These are phyloP conservation scores for Verbascum thapsus DNA, from an alignment of 257 asterid species.

Conservation along the genomic window DNA sequence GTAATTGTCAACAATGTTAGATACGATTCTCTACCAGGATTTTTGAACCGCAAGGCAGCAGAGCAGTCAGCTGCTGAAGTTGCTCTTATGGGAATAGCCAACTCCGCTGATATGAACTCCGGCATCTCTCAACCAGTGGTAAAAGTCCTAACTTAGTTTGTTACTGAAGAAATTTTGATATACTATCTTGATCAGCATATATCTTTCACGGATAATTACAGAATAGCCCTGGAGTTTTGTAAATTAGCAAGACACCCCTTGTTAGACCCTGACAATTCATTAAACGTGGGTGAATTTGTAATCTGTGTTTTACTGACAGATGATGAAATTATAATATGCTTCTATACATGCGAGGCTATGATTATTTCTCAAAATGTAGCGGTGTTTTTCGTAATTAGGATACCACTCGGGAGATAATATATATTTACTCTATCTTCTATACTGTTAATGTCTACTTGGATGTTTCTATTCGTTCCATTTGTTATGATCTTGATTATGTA, in stretches of 20 bases:
- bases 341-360: too few relatives aligned
- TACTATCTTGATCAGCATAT: too few relatives aligned
- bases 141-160: slow-evolving; percentile 25
- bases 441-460: not conserved
- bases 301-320: too few relatives aligned
- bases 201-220: too few relatives aligned
- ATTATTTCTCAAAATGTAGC: too few relatives aligned
- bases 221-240: too few relatives aligned
- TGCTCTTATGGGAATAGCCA: slow-evolving; percentile 70
- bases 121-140: slow-evolving; percentile 87
- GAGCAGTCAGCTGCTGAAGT: slow-evolving; percentile 99
- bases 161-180: not conserved
- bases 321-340: too few relatives aligned
- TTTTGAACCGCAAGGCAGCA: slow-evolving; percentile 89
- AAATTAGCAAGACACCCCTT: too few relatives aligned
- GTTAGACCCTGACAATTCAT: too few relatives aligned
- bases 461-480: not conserved
- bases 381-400: too few relatives aligned
- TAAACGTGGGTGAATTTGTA: too few relatives aligned
- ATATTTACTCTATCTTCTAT: not conserved
- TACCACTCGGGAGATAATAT: too few relatives aligned
- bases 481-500: not conserved
- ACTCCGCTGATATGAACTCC: slow-evolving; percentile 41
- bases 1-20: slow-evolving; percentile 63
- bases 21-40: slow-evolving; percentile 94